Evolutionary conservation across 805 yeast genomes (phyloP).

Genomic region (Teunomyces panamensis): DNA sequence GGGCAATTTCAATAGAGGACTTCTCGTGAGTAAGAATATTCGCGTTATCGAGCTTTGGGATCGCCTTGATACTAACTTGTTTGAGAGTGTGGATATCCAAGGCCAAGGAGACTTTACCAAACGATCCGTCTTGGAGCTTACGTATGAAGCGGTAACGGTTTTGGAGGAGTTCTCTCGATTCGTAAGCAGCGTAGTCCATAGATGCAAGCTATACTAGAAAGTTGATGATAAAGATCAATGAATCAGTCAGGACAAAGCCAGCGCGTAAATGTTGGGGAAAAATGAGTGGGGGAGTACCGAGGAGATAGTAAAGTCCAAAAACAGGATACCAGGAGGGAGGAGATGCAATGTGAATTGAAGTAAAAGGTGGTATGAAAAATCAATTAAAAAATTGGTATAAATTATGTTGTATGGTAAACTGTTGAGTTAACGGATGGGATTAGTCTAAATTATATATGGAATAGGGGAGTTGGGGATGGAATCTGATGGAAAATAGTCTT

Average conservation of each 20-base stretch:
- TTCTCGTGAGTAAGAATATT: conserved; percentile 13
- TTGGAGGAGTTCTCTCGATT: conserved; percentile 18
- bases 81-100: conserved; percentile 28
- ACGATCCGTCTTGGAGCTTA: conserved; percentile 56
- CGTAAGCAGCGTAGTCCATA: conserved; percentile 2
- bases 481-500: neutral
- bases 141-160: conserved; percentile 42
- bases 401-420: neutral
- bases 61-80: conserved; percentile 54
- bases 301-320: neutral
- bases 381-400: neutral
- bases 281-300: neutral
- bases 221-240: conserved; percentile 1
- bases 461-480: conserved; percentile 2
- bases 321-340: neutral
- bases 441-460: neutral
- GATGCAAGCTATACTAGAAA: conserved; percentile 27
- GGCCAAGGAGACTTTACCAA: conserved; percentile 59
- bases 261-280: conserved; percentile 1
- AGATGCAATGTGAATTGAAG: neutral
- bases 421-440: neutral
- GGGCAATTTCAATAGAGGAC: conserved; percentile 36
- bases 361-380: neutral
- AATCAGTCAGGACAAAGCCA: conserved; percentile 1
- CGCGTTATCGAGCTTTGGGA: conserved; percentile 45